Percentiles rank a stretch among this genome's conserved stretches.
Evolutionary conservation across 495 filamentous ascomycete genomes (phyloP).

Genomic region (Penicillium bialowiezense): DNA sequence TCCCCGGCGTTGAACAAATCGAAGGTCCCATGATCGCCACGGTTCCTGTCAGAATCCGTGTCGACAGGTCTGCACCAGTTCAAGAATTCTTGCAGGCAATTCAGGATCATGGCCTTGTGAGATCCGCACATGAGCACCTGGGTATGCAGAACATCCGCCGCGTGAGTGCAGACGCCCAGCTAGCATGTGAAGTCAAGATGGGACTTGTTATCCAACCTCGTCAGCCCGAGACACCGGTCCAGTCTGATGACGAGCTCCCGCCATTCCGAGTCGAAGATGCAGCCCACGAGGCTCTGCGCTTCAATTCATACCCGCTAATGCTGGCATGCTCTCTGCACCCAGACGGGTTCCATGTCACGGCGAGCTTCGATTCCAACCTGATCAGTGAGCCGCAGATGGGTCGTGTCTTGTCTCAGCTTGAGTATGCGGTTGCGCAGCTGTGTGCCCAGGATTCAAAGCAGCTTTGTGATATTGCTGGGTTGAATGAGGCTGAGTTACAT

Average conservation of each 20-base stretch:
- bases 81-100: slow-evolving; percentile 5
- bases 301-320: slow-evolving; percentile 12
- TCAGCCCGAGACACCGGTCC: background rate
- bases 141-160: slow-evolving; percentile 14
- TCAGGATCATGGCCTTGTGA: slow-evolving; percentile 2
- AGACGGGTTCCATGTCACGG: slow-evolving; percentile 6
- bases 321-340: slow-evolving; percentile 3
- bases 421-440: slow-evolving; percentile 5
- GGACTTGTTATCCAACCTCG: slow-evolving; percentile 10
- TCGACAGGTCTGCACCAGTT: slow-evolving; percentile 11
- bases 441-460: slow-evolving; percentile 1
- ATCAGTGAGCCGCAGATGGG: slow-evolving; percentile 8
- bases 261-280: slow-evolving; percentile 8
- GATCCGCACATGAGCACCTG: slow-evolving; percentile 7
- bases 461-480: background rate
- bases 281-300: slow-evolving; percentile 7
- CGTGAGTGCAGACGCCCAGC: slow-evolving; percentile 7
- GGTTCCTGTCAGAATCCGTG: slow-evolving; percentile 48
- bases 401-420: slow-evolving; percentile 6
- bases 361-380: slow-evolving; percentile 7
- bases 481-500: background rate
- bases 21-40: slow-evolving; percentile 44
- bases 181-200: slow-evolving; percentile 9
- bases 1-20: slow-evolving; percentile 30
- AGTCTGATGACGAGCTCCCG: background rate